Conservation (phyloP, 345 rosid genomes). For the Citrus australasica region DNA sequence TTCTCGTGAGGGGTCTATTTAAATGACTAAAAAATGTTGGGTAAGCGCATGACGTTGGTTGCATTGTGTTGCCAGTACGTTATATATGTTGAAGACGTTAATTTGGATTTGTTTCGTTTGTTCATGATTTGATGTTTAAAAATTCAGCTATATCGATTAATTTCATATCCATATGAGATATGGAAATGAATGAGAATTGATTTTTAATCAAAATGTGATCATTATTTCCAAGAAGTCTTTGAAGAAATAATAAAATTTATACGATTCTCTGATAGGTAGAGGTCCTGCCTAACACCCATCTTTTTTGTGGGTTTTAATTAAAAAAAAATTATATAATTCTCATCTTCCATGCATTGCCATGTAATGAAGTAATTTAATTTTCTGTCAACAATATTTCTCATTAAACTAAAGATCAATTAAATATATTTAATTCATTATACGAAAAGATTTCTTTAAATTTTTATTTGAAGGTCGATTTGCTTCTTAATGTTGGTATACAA, state of each 20-base stretch:
- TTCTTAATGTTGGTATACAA: too few species aligned
- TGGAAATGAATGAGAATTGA: neutral
- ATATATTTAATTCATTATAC: neutral
- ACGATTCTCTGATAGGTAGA: fast-evolving
- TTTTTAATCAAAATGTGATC: too few species aligned
- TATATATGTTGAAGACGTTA: neutral
- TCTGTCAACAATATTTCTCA: too few species aligned
- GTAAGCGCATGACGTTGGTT: neutral
- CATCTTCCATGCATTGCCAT: neutral
- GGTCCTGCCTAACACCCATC: fast-evolving
- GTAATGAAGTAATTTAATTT: neutral
- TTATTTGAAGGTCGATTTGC: too few species aligned
- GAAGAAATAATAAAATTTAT: too few species aligned
- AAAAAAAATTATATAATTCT: too few species aligned
- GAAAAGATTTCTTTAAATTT: too few species aligned
- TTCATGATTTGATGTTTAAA: neutral
- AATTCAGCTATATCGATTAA: too few species aligned
- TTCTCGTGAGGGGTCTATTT: neutral
- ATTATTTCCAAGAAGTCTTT: too few species aligned
- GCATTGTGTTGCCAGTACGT: neutral
- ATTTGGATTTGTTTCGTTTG: too few species aligned
- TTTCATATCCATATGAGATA: too few species aligned
- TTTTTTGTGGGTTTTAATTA: too few species aligned
- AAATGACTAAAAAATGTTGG: neutral
- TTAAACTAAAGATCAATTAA: neutral